These are phyloP conservation scores for Cercospora berteroae DNA, from an alignment of 2,329 filamentous ascomycete species.

Conservation along the genomic window DNA sequence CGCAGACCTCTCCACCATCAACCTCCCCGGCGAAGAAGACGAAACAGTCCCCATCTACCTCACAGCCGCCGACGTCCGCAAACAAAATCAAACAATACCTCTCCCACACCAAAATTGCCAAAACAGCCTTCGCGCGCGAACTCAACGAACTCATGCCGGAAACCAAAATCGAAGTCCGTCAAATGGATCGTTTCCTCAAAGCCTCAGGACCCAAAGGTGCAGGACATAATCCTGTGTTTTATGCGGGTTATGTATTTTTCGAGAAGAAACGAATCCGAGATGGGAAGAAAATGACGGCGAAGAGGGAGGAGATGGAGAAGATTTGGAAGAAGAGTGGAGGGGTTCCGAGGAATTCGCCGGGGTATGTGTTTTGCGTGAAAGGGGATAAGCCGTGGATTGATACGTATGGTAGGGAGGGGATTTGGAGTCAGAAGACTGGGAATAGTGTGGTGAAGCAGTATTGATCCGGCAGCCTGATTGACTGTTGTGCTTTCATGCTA, in stretches of 20 bases:
- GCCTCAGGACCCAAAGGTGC: slow-evolving; percentile 51
- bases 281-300: slow-evolving; percentile 47
- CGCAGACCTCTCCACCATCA: slow-evolving; percentile 40
- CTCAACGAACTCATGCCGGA: slow-evolving; percentile 42
- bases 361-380: background rate
- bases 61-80: slow-evolving; percentile 57
- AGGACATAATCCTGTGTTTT: slow-evolving; percentile 49
- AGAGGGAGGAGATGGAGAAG: slow-evolving; percentile 13
- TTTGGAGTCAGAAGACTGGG: background rate
- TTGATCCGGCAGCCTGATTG: background rate
- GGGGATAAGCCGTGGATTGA: background rate
- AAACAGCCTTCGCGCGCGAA: slow-evolving; percentile 36
- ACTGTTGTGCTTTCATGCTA: background rate
- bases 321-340: background rate
- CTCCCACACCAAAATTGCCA: slow-evolving; percentile 37
- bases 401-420: background rate
- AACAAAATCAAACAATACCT: slow-evolving; percentile 57
- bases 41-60: slow-evolving; percentile 53
- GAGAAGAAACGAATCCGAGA: slow-evolving; percentile 57
- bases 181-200: slow-evolving; percentile 49
- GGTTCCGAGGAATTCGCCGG: slow-evolving; percentile 1
- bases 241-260: slow-evolving; percentile 58
- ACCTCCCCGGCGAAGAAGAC: slow-evolving; percentile 49
- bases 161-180: slow-evolving; percentile 30
- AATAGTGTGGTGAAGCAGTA: background rate